Conservation (phyloP, 2,329 filamentous ascomycete species). For the Cordyceps fumosorosea region DNA sequence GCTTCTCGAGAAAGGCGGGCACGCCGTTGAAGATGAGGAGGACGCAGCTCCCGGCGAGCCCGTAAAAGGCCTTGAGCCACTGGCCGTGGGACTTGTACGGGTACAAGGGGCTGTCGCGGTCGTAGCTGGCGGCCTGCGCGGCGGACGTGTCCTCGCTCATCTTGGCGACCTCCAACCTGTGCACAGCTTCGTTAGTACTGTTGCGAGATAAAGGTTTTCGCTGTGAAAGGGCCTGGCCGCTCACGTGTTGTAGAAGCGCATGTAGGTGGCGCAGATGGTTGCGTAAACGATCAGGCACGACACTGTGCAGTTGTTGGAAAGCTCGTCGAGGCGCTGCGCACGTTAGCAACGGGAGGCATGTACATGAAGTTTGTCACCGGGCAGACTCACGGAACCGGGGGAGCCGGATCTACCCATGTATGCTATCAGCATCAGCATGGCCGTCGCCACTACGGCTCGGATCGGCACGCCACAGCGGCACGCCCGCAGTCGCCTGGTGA, state of each 20-base stretch:
- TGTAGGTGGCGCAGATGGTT: slow-evolving; percentile 34
- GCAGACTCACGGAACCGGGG: slow-evolving; percentile 27
- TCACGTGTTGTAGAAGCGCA: slow-evolving; percentile 32
- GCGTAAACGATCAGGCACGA: slow-evolving; percentile 34
- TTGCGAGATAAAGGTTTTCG: too few species aligned
- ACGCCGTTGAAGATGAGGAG: slow-evolving; percentile 31
- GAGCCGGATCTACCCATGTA: slow-evolving; percentile 33
- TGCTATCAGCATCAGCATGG: slow-evolving; percentile 30
- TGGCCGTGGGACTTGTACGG: slow-evolving; percentile 34
- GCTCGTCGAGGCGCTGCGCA: slow-evolving; percentile 28
- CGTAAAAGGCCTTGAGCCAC: slow-evolving; percentile 32
- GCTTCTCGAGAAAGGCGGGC: slow-evolving; percentile 24
- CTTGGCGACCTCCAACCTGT: slow-evolving; percentile 32
- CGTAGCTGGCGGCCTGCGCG: slow-evolving; percentile 26
- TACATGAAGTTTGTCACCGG: neutral
- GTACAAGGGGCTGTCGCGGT: slow-evolving; percentile 29
- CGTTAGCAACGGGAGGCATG: slow-evolving; percentile 8
- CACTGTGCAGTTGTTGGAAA: slow-evolving; percentile 31
- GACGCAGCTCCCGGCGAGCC: slow-evolving; percentile 26
- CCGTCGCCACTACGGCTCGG: slow-evolving; percentile 33
- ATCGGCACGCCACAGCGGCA: slow-evolving; percentile 33
- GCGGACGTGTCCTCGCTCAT: slow-evolving; percentile 32
- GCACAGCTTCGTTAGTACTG: neutral
- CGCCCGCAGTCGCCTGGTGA: slow-evolving; percentile 29
- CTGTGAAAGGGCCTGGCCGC: slow-evolving; percentile 9